Percentiles rank a stretch among this genome's conserved stretches.
phyloP scores from a whole-genome alignment of 805 yeast species.

The Wickerhamomyces chaumierensis region DNA sequence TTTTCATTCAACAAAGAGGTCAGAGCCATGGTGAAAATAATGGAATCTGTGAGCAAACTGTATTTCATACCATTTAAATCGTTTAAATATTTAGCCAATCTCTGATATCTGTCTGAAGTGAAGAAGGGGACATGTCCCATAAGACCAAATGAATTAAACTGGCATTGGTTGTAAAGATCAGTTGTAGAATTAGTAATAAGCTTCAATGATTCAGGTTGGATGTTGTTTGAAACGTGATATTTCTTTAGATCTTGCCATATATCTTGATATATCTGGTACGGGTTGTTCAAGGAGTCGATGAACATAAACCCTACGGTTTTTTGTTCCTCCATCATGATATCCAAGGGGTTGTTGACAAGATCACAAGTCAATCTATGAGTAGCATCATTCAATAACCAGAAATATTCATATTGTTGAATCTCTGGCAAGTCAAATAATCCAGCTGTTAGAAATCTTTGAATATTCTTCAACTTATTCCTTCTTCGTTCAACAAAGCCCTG shows the following conservation, averaged over 20 bases:
- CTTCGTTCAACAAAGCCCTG: neutral
- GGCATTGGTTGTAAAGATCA: neutral
- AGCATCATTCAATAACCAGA: neutral
- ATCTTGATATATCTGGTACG: neutral
- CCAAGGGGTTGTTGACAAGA: neutral
- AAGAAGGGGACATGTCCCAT: neutral
- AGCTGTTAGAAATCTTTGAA: neutral
- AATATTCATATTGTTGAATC: neutral
- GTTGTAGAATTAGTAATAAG: neutral
- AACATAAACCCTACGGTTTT: neutral
- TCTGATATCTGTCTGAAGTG: neutral
- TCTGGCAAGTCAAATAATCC: neutral
- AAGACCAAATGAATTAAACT: neutral
- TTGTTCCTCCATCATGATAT: neutral
- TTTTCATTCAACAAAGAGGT: neutral
- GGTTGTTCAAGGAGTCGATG: neutral
- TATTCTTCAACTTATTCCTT: neutral
- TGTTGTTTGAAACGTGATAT: neutral
- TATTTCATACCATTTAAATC: neutral
- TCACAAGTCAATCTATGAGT: neutral
- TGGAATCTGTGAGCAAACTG: neutral
- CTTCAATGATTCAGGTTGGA: neutral
- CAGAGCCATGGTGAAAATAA: neutral
- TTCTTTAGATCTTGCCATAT: neutral
- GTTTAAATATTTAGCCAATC: neutral